Percentiles rank a stretch among this genome's conserved stretches.
These are phyloP conservation scores for Diaporthe nobilis DNA, from an alignment of 2,329 filamentous ascomycete species.

Conservation along the genomic window DNA sequence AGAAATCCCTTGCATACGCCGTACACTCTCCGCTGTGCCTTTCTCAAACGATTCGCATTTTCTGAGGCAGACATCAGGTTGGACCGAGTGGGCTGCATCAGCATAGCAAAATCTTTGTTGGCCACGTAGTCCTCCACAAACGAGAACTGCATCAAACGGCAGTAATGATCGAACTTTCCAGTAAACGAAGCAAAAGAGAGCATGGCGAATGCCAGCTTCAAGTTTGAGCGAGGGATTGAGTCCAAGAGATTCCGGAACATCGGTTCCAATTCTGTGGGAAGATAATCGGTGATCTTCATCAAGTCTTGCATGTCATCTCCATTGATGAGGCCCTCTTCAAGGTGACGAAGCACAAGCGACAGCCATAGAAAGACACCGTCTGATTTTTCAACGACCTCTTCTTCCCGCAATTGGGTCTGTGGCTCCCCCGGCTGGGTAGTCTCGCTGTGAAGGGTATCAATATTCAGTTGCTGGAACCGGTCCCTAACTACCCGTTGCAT, in stretches of 20 bases:
- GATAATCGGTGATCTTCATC: slow-evolving; percentile 1
- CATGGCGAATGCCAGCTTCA: neutral
- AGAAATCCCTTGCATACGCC: slow-evolving; percentile 19
- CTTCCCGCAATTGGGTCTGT: neutral
- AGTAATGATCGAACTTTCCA: neutral
- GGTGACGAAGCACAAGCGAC: neutral
- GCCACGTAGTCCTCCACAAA: slow-evolving; percentile 5
- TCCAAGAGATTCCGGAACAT: slow-evolving; percentile 12
- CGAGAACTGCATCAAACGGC: slow-evolving; percentile 10
- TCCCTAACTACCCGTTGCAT: neutral
- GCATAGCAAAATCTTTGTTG: slow-evolving; percentile 4
- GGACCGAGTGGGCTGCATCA: neutral
- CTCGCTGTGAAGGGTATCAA: neutral
- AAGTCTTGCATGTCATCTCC: slow-evolving; percentile 13
- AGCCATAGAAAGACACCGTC: slow-evolving; percentile 22
- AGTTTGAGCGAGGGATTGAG: neutral
- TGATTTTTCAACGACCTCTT: neutral
- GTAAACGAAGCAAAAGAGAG: neutral
- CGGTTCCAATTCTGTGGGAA: slow-evolving; percentile 13
- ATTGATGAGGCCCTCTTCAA: slow-evolving; percentile 14
- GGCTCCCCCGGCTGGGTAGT: neutral
- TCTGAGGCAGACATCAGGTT: neutral
- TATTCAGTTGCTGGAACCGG: neutral
- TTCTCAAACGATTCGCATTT: neutral
- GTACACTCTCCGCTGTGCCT: slow-evolving; percentile 1